phyloP scores from a whole-genome alignment of 306 rosid species.

The Lathyrus aphaca region DNA sequence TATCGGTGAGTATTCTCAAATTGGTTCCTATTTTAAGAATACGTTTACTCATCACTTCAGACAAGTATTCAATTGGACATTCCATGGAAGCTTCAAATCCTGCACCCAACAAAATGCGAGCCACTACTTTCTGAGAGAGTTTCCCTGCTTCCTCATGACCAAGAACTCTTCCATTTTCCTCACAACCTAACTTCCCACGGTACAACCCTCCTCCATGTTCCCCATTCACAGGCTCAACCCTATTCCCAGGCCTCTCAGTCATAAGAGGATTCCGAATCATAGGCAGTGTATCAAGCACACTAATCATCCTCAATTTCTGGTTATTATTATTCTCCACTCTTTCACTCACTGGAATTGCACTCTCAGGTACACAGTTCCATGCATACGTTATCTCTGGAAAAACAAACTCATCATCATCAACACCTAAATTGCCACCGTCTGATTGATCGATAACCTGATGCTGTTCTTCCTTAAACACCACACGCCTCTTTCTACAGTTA shows the following conservation, averaged over 20 bases:
- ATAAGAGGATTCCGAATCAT: slow-evolving; percentile 63
- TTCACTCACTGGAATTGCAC: slow-evolving; percentile 61
- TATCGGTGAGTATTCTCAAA: slow-evolving; percentile 78
- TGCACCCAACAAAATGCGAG: slow-evolving; percentile 56
- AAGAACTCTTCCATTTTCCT: slow-evolving; percentile 57
- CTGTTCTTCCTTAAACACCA: slow-evolving; percentile 68
- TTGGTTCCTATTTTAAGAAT: slow-evolving; percentile 67
- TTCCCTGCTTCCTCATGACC: slow-evolving; percentile 68
- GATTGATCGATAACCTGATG: slow-evolving; percentile 46
- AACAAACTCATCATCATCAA: slow-evolving; percentile 36
- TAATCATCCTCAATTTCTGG: slow-evolving; percentile 53
- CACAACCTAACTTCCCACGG: slow-evolving; percentile 59
- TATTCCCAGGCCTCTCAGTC: slow-evolving; percentile 81
- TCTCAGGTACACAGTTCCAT: slow-evolving; percentile 83
- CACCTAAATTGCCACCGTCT: slow-evolving; percentile 49
- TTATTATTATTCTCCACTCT: slow-evolving; percentile 52
- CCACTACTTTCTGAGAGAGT: slow-evolving; percentile 68
- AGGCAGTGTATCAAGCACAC: slow-evolving; percentile 81
- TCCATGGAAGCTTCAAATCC: slow-evolving; percentile 88
- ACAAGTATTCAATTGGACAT: slow-evolving; percentile 75
- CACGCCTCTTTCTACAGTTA: slow-evolving; percentile 69
- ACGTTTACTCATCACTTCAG: slow-evolving; percentile 73
- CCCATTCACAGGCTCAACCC: slow-evolving; percentile 61
- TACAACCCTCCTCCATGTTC: slow-evolving; percentile 61
- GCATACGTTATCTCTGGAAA: slow-evolving; percentile 77